Percentiles rank a stretch among this genome's conserved stretches.
These are phyloP conservation scores for Vitis riparia DNA, from an alignment of 164 flowering plant species.

Conservation along the genomic window DNA sequence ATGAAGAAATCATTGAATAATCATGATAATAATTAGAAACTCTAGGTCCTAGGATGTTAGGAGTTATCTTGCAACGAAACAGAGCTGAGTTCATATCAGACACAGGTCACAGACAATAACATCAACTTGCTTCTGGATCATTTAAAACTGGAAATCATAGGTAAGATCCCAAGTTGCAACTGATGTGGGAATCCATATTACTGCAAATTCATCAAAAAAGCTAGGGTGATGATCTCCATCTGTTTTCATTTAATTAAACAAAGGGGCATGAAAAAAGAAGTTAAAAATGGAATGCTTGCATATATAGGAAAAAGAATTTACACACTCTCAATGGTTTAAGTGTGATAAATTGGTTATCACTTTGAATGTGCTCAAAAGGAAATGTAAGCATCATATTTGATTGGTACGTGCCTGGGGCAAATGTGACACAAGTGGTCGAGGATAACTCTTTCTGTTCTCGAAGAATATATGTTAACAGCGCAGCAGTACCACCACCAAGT, in stretches of 20 bases:
- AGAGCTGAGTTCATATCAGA: not conserved
- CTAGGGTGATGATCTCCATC: no score
- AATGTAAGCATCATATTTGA: conserved; percentile 1
- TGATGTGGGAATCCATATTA: not conserved
- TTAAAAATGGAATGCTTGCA: no score
- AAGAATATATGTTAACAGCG: conserved; percentile 85
- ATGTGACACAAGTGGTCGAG: conserved; percentile 74
- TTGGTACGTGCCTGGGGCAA: conserved; percentile 77
- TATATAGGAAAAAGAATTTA: no score
- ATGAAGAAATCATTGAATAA: not conserved
- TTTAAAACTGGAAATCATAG: not conserved
- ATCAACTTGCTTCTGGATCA: not conserved
- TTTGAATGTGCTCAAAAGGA: not conserved
- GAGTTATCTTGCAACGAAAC: not conserved
- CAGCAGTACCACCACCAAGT: conserved; percentile 98
- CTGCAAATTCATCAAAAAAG: not conserved
- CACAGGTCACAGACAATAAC: not conserved
- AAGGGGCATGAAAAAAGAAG: no score
- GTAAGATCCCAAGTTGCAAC: not conserved
- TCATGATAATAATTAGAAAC: not conserved
- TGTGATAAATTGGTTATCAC: not conserved
- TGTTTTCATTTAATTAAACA: no score
- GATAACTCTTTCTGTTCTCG: conserved; percentile 85
- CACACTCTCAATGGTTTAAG: not conserved
- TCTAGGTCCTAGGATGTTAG: not conserved